Evolutionary conservation across 164 flowering plant genomes (phyloP), one percentile per base, ranked within the genome.

Genomic region (Hamamelis virginiana): DNA sequence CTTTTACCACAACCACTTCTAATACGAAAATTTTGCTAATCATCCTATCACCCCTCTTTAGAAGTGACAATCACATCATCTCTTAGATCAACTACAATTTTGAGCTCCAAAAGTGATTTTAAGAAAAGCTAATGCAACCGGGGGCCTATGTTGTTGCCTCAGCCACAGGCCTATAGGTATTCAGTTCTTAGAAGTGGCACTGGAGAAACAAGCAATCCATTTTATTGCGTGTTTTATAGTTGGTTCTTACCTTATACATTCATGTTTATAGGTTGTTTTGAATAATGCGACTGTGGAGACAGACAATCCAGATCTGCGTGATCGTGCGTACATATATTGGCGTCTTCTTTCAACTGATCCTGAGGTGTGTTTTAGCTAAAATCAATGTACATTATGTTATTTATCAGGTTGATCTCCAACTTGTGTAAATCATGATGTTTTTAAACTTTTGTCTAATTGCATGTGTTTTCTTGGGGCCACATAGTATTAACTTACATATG

Each of bases 211-310:
- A 1, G 1, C 41, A 22, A 19, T 57, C 14, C 33, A 10, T 57
- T 26, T 23, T 2, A 25, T 26, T 12, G 12, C 60, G 10, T 57
- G 33, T 57, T 25, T 57, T 57, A 23, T 14, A 33, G 46, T 21
- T 41, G n/a, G 53, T 73, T 45, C 51, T 64, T 21, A 60, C 38
- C 27, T 13, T 56, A 6, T 23, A 27, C 44, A 21, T 75, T 26
- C 28, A 38, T 72, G 18, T 62, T 69, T 69, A 23, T 80, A 95
- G 99, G 98, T 86, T 76, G 98, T 95, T 64, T 82, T 95, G 77
- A 95, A 93, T 65, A 95, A 95, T 87, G 99, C 99, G n/a, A 95
- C 99, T 69, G 93, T 89, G 71, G 99, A 95, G 75, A 92, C 99
- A 13, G 99, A 95, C 82, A 95, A 95, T 77, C 99, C 98, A 65